Conservation (phyloP, 345 rosid genomes). For the Syzygium aromaticum region DNA sequence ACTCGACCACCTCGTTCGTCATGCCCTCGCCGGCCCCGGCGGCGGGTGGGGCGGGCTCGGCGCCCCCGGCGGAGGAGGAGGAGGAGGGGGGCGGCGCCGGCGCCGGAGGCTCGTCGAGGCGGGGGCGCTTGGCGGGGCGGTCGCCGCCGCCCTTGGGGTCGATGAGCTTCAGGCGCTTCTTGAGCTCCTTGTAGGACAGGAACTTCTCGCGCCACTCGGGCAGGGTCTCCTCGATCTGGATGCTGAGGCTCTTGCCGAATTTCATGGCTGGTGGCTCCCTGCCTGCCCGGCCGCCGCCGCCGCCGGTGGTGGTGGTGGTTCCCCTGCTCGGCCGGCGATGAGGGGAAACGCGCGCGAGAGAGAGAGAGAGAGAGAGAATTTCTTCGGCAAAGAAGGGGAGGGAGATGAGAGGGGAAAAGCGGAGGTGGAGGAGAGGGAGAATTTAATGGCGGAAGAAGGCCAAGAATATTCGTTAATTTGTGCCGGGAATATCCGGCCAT, state of each 20-base stretch:
- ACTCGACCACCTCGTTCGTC: constrained; percentile 64
- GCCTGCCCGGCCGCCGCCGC: background rate
- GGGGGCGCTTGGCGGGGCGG: constrained; percentile 46
- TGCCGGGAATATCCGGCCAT: constrained; percentile 22
- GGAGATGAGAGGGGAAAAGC: background rate
- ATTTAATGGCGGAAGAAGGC: background rate
- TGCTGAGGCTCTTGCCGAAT: constrained; percentile 91
- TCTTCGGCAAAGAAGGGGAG: background rate
- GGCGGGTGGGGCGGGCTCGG: constrained; percentile 6
- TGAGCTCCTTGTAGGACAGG: constrained; percentile 89
- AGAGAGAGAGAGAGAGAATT: background rate
- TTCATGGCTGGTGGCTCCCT: constrained; percentile 31
- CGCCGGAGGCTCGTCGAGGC: constrained; percentile 23
- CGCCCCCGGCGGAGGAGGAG: background rate
- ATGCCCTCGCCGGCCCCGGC: constrained; percentile 23
- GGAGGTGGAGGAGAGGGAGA: background rate
- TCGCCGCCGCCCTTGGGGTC: constrained; percentile 39
- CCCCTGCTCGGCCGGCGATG: too few species aligned
- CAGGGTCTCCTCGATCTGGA: constrained; percentile 88
- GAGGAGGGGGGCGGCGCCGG: constrained; percentile 5
- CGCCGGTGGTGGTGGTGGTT: background rate
- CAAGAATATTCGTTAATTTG: constrained; percentile 46
- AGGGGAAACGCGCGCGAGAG: background rate
- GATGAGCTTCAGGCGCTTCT: constrained; percentile 71
- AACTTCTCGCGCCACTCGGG: constrained; percentile 98